Percentiles rank a stretch among this genome's conserved stretches.
phyloP scores from a whole-genome alignment of 148 eudicot genomes.

The Arbutus unedo region DNA sequence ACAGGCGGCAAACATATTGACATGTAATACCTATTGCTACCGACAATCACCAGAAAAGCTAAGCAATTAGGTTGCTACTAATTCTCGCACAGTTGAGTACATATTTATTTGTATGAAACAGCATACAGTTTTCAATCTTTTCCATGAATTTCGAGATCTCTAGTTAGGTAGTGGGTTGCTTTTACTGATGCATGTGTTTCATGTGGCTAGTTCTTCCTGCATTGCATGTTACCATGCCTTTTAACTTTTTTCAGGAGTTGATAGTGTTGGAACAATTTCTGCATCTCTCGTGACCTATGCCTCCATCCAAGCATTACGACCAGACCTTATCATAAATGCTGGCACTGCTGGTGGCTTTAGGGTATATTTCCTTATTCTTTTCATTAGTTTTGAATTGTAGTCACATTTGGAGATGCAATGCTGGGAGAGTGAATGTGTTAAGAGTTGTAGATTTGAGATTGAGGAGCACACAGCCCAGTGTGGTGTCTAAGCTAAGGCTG shows the following conservation, averaged over 20 bases:
- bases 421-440: not conserved
- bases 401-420: slow-evolving; percentile 3
- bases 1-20: not conserved
- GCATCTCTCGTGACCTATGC: slow-evolving; percentile 92
- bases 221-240: slow-evolving; percentile 11
- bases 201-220: not conserved
- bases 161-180: not conserved
- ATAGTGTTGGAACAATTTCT: slow-evolving; percentile 80
- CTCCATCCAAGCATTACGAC: slow-evolving; percentile 76
- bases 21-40: not conserved
- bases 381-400: not conserved
- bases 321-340: slow-evolving; percentile 95
- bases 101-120: not conserved
- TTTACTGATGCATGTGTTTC: not conserved
- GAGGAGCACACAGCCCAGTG: not conserved
- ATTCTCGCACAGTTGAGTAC: not conserved
- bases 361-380: slow-evolving; percentile 35
- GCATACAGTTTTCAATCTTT: not conserved
- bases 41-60: not conserved
- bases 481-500: not conserved
- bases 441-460: not conserved
- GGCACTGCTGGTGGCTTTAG: slow-evolving; percentile 97
- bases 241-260: slow-evolving; percentile 60
- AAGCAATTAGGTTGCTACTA: not conserved
- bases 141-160: slow-evolving; percentile 1